Conservation (phyloP, 1,139 yeast species). For the Taphrina confusa region DNA sequence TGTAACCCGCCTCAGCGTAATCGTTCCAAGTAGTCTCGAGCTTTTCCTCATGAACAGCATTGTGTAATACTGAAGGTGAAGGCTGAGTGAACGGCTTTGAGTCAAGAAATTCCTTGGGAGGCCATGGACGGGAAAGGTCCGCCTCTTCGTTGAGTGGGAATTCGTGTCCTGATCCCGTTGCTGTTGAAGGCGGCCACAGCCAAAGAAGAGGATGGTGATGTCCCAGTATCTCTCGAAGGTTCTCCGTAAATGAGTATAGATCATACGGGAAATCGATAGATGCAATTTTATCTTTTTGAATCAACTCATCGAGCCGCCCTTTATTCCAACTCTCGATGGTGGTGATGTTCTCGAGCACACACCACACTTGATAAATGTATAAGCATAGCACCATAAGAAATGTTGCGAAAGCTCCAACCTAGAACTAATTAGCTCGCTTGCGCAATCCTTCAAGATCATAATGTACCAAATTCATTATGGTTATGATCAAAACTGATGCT, state of each 20-base stretch:
- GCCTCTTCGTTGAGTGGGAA: slow-evolving; percentile 38
- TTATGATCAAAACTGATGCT: neutral
- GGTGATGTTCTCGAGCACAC: slow-evolving; percentile 70
- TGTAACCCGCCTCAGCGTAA: neutral
- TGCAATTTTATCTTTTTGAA: slow-evolving; percentile 39
- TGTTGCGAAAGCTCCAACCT: slow-evolving; percentile 12
- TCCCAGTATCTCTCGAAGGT: slow-evolving; percentile 22
- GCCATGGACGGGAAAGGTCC: slow-evolving; percentile 15
- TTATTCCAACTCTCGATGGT: slow-evolving; percentile 92
- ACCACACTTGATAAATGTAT: slow-evolving; percentile 56
- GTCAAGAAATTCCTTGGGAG: slow-evolving; percentile 1
- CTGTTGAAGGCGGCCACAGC: slow-evolving; percentile 29
- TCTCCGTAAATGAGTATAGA: slow-evolving; percentile 42
- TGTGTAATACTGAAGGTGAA: too few relatives aligned
- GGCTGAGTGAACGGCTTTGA: neutral
- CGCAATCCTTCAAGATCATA: neutral
- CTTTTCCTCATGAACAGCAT: neutral
- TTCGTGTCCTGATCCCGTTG: slow-evolving; percentile 37
- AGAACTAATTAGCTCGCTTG: neutral
- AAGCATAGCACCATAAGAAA: slow-evolving; percentile 64
- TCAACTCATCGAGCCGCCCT: slow-evolving; percentile 66
- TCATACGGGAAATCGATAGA: slow-evolving; percentile 76
- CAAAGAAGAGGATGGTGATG: slow-evolving; percentile 13
- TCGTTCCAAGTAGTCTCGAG: neutral
- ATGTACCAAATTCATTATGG: neutral